Conservation (phyloP, 2,329 filamentous ascomycete species). For the Proliferodiscus dingleyae region DNA sequence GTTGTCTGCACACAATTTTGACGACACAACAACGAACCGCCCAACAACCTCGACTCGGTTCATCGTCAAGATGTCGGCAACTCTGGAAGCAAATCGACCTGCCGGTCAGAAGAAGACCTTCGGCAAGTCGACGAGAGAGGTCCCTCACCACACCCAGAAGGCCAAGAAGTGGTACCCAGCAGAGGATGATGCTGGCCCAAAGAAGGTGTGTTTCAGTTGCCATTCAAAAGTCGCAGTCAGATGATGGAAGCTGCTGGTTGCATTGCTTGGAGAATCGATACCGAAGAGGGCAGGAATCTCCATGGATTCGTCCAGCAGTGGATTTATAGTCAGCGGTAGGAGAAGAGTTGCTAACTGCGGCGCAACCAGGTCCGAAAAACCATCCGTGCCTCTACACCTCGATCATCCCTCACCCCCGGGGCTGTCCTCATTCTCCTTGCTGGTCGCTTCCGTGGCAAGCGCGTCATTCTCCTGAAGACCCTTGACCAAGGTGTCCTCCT, state of each 20-base stretch:
- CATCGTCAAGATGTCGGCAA: constrained; percentile 59
- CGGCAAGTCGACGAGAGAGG: constrained; percentile 90
- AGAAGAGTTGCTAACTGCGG: constrained; percentile 21
- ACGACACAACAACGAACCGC: constrained; percentile 26
- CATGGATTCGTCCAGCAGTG: neutral
- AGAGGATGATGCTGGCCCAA: constrained; percentile 81
- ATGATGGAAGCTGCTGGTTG: constrained; percentile 11
- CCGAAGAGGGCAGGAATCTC: neutral
- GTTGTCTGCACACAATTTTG: constrained; percentile 10
- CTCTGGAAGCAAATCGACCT: constrained; percentile 40
- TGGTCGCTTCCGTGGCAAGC: constrained; percentile 99
- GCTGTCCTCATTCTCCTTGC: constrained; percentile 98
- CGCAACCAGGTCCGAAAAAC: constrained; percentile 83
- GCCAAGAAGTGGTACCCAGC: constrained; percentile 99
- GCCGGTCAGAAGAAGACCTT: constrained; percentile 73
- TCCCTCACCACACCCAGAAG: constrained; percentile 84
- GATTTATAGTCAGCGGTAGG: neutral
- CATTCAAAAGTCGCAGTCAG: constrained; percentile 4
- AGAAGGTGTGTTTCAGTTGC: constrained; percentile 70
- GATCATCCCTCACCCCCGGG: constrained; percentile 86
- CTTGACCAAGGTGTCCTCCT: constrained; percentile 97
- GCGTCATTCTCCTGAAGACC: constrained; percentile 96
- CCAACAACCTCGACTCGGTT: constrained; percentile 26
- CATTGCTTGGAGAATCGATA: neutral
- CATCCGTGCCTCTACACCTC: constrained; percentile 79